Evolutionary conservation across 306 rosid species (phyloP).

Genomic region (Vicia faba): DNA sequence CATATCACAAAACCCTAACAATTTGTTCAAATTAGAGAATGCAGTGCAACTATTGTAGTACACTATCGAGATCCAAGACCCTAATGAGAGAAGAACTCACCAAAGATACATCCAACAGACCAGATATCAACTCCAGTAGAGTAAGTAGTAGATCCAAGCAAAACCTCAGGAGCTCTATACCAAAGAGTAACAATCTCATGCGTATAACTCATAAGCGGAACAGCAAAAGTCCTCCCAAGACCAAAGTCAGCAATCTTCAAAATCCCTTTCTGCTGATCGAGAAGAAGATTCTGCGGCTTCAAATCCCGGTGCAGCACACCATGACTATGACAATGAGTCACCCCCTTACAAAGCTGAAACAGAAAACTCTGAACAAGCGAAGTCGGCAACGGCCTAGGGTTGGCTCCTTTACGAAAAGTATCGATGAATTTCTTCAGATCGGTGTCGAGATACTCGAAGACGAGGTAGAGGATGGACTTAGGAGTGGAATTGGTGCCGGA

Average conservation of each 20-base stretch:
- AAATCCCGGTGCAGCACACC: slow-evolving; percentile 93
- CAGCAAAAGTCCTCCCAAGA: slow-evolving; percentile 87
- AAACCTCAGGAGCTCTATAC: slow-evolving; percentile 95
- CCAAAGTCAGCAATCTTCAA: slow-evolving; percentile 93
- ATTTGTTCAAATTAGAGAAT: background rate
- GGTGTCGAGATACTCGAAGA: slow-evolving; percentile 88
- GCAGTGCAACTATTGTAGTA: background rate
- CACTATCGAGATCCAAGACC: background rate
- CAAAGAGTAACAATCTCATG: slow-evolving; percentile 97
- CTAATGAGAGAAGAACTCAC: slow-evolving; percentile 35
- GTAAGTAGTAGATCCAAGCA: slow-evolving; percentile 84
- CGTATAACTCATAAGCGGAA: slow-evolving; percentile 90
- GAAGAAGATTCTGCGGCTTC: slow-evolving; percentile 89
- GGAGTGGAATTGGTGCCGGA: background rate
- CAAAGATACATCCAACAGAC: slow-evolving; percentile 97
- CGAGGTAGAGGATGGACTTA: slow-evolving; percentile 83
- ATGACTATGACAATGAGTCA: slow-evolving; percentile 90
- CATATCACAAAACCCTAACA: background rate
- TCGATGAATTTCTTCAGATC: slow-evolving; percentile 93
- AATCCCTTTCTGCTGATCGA: slow-evolving; percentile 72
- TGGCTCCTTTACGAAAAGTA: slow-evolving; percentile 75
- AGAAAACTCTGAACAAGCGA: slow-evolving; percentile 71
- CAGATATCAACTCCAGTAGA: slow-evolving; percentile 96
- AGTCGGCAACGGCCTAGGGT: slow-evolving; percentile 55
- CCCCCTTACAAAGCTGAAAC: slow-evolving; percentile 91